Evolutionary conservation across 305 asterid species (phyloP).

Genomic region (Nicotiana rustica): DNA sequence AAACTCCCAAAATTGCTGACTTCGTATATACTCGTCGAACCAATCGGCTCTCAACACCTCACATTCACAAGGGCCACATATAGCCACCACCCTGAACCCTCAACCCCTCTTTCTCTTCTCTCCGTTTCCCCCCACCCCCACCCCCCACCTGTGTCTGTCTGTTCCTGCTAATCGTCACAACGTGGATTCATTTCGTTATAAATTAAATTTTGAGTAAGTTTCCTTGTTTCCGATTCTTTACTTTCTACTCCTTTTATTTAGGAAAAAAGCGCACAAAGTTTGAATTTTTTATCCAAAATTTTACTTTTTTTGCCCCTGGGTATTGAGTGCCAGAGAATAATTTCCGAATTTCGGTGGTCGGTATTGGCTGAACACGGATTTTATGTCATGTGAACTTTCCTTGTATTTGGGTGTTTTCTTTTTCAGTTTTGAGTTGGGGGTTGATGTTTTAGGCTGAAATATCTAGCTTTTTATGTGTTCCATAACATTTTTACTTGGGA

Average conservation of each 20-base stretch:
- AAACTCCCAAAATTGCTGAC: not conserved
- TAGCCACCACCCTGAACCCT: conserved; percentile 38
- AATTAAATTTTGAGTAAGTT: conserved; percentile 32
- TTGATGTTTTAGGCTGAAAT: not conserved
- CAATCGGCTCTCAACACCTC: conserved; percentile 27
- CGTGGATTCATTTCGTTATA: conserved; percentile 31
- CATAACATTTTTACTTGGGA: not conserved
- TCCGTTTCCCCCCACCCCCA: not conserved
- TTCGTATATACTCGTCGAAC: not conserved
- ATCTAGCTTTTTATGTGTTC: not conserved
- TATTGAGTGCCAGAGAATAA: not conserved
- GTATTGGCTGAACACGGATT: not conserved
- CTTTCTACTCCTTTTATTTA: not conserved
- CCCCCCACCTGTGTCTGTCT: conserved; percentile 18
- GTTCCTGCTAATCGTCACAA: not conserved
- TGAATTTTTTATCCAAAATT: not conserved
- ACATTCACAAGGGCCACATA: not conserved
- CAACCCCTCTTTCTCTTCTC: conserved; percentile 31
- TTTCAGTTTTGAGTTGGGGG: not conserved
- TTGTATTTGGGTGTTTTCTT: not conserved
- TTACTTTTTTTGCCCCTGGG: not conserved
- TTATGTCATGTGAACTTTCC: not conserved
- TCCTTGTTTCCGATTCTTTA: conserved; percentile 3
- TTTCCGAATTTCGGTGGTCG: not conserved
- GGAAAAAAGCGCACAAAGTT: not conserved